These are phyloP conservation scores for Aaosphaeria arxii DNA, from an alignment of 2,329 filamentous ascomycete species.

Conservation along the genomic window DNA sequence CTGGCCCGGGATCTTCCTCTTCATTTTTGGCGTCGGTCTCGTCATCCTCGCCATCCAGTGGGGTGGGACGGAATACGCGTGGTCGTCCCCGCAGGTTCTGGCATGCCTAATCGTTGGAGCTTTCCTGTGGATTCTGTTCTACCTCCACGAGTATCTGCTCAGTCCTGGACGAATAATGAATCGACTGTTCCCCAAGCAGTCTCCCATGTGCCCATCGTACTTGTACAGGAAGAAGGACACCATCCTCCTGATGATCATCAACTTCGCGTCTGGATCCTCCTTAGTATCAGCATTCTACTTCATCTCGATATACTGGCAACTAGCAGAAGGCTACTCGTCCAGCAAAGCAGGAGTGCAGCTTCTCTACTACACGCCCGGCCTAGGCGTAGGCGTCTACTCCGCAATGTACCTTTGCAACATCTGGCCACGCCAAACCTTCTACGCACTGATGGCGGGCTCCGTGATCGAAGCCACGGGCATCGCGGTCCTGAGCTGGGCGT, in stretches of 20 bases:
- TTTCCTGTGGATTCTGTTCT: slow-evolving; percentile 47
- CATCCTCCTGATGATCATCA: slow-evolving; percentile 59
- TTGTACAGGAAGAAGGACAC: slow-evolving; percentile 59
- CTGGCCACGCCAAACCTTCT: slow-evolving; percentile 61
- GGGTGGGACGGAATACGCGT: slow-evolving; percentile 59
- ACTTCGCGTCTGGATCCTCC: slow-evolving; percentile 58
- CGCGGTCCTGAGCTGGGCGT: slow-evolving; percentile 56
- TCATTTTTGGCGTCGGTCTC: slow-evolving; percentile 32
- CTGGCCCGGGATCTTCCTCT: slow-evolving; percentile 31
- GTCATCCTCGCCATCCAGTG: slow-evolving; percentile 44
- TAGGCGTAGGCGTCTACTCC: slow-evolving; percentile 57
- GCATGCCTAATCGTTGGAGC: slow-evolving; percentile 53
- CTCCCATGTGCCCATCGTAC: slow-evolving; percentile 63
- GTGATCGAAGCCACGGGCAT: slow-evolving; percentile 59
- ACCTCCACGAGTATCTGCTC: slow-evolving; percentile 54
- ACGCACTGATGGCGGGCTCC: slow-evolving; percentile 47
- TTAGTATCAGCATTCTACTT: slow-evolving; percentile 63
- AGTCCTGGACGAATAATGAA: slow-evolving; percentile 48
- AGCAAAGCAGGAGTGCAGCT: slow-evolving; percentile 49
- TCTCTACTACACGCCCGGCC: slow-evolving; percentile 62
- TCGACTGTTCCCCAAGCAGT: slow-evolving; percentile 51
- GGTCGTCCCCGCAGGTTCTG: slow-evolving; percentile 55
- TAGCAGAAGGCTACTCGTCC: slow-evolving; percentile 54
- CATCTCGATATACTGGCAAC: slow-evolving; percentile 64
- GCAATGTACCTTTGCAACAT: slow-evolving; percentile 60